Base-by-base conservation (phyloP, 805 yeast species). In the Candida caryicola region DNA sequence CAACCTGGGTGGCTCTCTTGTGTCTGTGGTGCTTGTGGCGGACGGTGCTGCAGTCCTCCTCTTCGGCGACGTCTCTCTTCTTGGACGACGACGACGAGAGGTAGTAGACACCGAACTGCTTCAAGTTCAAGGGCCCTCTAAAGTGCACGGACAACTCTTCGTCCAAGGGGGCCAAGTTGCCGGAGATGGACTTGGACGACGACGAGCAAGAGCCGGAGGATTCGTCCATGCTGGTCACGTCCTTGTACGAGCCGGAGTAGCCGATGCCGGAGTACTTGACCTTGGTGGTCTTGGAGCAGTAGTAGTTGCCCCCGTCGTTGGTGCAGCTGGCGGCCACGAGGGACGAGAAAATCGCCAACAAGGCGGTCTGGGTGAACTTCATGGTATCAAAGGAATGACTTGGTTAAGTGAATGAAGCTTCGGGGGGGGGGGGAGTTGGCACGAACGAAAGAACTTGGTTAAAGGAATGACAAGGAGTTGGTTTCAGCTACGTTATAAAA, bases 31-130 rank as follows among this genome's bases (percentile, higher is more conserved):
- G 77, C 46, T 51, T 54, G 55, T 63, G 71, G 57, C 64, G 72
- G 51, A 50, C 49, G 38, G 74, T 62, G 45, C 69, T 50, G 53
- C 80, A 74, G 27, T 71, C 77, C 41, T 64, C 74, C 17, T 59
- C 68, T 28, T 60, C 72, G 25, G 10, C 25, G 44, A 66, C 73
- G 60, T 73, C 73, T 54, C 69, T 72, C 46, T 67, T 60, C 49
- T 68, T 60, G 36, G 62, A 44, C 29, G 71, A 53, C 30, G 70
- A 52, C 30, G 71, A 52, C 29, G 71, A 52, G 47, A 87, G 90
- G 55, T 82, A 81, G 74, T 90, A 93, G 39, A 87, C 96, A 63
- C 90, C 97, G 58, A 93, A 88, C 67, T 87, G 87, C 56, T 72
- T 67, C 59, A 88, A 77, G 59, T 77, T 74, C 51, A 88, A 57